phyloP scores from a whole-genome alignment of 116 monocot species.

The Trichopus zeylanicus region DNA sequence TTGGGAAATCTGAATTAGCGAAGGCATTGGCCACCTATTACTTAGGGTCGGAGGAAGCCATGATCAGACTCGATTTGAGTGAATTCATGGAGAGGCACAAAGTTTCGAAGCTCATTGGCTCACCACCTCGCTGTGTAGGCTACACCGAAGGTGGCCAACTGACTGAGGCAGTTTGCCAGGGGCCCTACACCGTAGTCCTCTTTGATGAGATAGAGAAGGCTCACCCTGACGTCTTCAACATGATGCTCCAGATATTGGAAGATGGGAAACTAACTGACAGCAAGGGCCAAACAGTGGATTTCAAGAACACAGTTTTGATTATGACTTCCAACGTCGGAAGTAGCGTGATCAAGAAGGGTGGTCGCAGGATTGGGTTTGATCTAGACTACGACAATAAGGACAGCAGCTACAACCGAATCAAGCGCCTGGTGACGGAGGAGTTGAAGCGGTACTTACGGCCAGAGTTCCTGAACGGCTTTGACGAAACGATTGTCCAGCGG shows the following conservation, averaged over 20 bases:
- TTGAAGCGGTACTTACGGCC: conserved; percentile 59
- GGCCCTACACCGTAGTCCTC: conserved; percentile 42
- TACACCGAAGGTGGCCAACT: conserved; percentile 55
- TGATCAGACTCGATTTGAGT: conserved; percentile 54
- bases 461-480: conserved; percentile 49
- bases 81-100: conserved; percentile 59
- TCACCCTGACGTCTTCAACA: conserved; percentile 57
- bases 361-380: conserved; percentile 41
- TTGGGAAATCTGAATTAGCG: conserved; percentile 58
- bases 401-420: conserved; percentile 58
- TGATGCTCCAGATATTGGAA: conserved; percentile 55
- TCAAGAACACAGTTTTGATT: conserved; percentile 41
- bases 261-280: conserved; percentile 50
- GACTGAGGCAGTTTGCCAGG: conserved; percentile 45
- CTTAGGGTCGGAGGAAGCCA: conserved; percentile 42
- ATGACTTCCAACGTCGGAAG: conserved; percentile 54
- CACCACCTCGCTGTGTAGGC: conserved; percentile 55
- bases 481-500: conserved; percentile 52
- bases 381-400: conserved; percentile 44
- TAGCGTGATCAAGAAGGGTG: conserved; percentile 51
- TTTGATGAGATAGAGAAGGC: conserved; percentile 61
- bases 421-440: conserved; percentile 53
- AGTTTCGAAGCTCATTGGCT: conserved; percentile 43
- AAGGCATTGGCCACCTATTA: conserved; percentile 43
- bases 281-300: conserved; percentile 44